These are phyloP conservation scores for Ensete glaucum DNA, from an alignment of 176 grass and related monocot species.

Conservation along the genomic window DNA sequence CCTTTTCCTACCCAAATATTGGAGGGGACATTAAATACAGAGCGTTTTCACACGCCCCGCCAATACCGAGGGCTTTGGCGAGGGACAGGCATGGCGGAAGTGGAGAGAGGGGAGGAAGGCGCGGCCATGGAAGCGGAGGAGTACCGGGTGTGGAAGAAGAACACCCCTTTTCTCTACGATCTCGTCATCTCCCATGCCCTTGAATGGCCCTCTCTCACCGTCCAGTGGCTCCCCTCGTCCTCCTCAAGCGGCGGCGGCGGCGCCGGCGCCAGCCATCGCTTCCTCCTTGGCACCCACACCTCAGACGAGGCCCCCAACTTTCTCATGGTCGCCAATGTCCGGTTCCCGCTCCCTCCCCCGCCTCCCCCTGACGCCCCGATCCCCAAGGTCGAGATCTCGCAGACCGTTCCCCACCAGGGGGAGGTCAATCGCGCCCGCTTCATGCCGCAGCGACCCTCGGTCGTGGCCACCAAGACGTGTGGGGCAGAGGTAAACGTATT, in stretches of 20 bases:
- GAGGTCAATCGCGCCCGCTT: conserved; percentile 79
- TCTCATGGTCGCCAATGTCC: conserved; percentile 53
- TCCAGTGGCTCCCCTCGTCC: conserved; percentile 53
- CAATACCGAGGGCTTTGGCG: background rate
- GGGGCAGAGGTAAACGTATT: conserved; percentile 69
- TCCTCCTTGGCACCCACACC: conserved; percentile 76
- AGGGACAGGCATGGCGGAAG: background rate
- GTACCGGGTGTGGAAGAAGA: conserved; percentile 88
- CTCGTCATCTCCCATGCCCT: conserved; percentile 81
- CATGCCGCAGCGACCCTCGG: conserved; percentile 64
- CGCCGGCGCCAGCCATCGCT: conserved; percentile 29
- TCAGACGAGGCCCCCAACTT: conserved; percentile 46
- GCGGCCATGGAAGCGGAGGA: conserved; percentile 37
- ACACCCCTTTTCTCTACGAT: conserved; percentile 83
- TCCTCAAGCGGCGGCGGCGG: background rate
- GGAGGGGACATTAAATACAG: background rate
- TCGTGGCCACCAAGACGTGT: conserved; percentile 77
- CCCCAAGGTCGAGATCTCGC: conserved; percentile 43
- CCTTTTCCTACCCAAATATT: background rate
- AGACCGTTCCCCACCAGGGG: conserved; percentile 42
- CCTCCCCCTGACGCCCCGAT: conserved; percentile 23
- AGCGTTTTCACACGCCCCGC: background rate
- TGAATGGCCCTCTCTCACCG: conserved; percentile 89
- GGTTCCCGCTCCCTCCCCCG: conserved; percentile 43
- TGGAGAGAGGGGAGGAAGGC: background rate